These are phyloP conservation scores for Haplosporangium sp. DNA, from an alignment of 371 early-diverging fungal species.

Conservation along the genomic window DNA sequence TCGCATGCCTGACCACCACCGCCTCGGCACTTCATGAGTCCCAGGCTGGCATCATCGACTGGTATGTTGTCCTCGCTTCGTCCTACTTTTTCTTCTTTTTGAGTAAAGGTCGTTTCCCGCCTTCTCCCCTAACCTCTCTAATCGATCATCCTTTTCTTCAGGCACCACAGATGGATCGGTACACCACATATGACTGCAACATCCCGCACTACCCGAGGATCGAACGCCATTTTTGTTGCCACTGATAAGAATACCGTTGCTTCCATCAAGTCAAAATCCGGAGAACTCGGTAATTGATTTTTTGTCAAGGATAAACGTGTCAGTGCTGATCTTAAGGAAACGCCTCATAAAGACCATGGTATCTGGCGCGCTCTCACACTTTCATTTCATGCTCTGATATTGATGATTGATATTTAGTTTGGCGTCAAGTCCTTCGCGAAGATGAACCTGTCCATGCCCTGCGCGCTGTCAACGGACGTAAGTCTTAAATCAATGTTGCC, in stretches of 20 bases:
- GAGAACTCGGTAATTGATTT: slow-evolving; percentile 65
- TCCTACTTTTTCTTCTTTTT: not conserved
- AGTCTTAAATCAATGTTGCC: slow-evolving; percentile 3
- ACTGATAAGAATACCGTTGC: slow-evolving; percentile 75
- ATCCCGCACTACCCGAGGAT: slow-evolving; percentile 43
- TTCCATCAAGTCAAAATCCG: slow-evolving; percentile 62
- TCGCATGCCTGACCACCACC: slow-evolving; percentile 18
- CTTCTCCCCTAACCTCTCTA: slow-evolving; percentile 1
- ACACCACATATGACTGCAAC: slow-evolving; percentile 57
- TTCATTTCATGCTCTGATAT: not conserved
- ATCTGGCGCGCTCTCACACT: not conserved
- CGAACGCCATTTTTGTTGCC: slow-evolving; percentile 61
- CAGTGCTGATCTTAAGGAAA: no score
- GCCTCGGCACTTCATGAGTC: slow-evolving; percentile 61
- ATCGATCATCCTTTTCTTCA: slow-evolving; percentile 21
- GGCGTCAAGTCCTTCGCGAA: slow-evolving; percentile 63
- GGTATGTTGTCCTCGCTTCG: slow-evolving; percentile 49
- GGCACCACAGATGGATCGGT: slow-evolving; percentile 76
- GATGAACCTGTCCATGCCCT: slow-evolving; percentile 34
- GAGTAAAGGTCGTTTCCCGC: not conserved
- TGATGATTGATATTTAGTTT: slow-evolving; percentile 39
- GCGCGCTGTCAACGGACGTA: slow-evolving; percentile 41
- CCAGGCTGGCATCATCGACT: slow-evolving; percentile 67
- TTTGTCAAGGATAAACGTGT: not conserved
- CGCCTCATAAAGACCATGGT: not conserved